Base-by-base conservation (phyloP, 2,329 filamentous ascomycete genomes). In the Neurospora crassa region DNA sequence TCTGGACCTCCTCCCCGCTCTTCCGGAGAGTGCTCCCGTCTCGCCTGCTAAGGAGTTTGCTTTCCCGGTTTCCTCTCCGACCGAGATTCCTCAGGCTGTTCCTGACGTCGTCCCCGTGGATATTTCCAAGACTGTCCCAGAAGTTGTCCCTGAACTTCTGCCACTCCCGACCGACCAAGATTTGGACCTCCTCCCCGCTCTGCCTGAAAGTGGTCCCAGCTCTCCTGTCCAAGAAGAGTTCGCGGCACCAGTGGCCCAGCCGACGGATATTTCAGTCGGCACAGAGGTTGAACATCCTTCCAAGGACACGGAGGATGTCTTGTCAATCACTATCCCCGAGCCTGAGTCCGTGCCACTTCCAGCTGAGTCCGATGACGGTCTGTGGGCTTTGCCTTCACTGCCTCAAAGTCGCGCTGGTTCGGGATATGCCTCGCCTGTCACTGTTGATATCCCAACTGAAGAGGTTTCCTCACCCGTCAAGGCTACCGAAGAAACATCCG, bases 1-100 rank as follows among this genome's bases (percentile, higher is more conserved):
- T 4, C 4, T 29, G 29, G 29, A 29, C 4, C 29, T 29, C 29
- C 29, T 29, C 4, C 29, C 29, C 0, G 29, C 29, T 3, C 29
- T 29, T 3, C 29, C 29, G 2, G 29, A 29, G 2, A 29, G 29
- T 29, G 29, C 29, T 24, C 43, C 45, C 14, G 40, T 16, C 6
- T 72, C 71, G 5, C 71, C 71, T 34, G 37, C 59, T 18, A 43
- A 42, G 29, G 47, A 43, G 20, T 20, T 71, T 47, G 45, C 71
- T 18, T 41, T 72, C 41, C 40, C 29, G 29, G 29, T 4, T 29
- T 29, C 29, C 29, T 29, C 29, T 29, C 29, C 29, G 29, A 29
- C 43, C 41, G 37, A 59, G 18, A 59, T 7, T 14, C 24, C 24
- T 16, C 12, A 34, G 29, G 14, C 24, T 34, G 24, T 12, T 59